A percentile compares a stretch with the other conserved stretches of the same genome.
Evolutionary conservation across 2,329 filamentous ascomycete genomes (phyloP).

Genomic region (Claviceps arundinis): DNA sequence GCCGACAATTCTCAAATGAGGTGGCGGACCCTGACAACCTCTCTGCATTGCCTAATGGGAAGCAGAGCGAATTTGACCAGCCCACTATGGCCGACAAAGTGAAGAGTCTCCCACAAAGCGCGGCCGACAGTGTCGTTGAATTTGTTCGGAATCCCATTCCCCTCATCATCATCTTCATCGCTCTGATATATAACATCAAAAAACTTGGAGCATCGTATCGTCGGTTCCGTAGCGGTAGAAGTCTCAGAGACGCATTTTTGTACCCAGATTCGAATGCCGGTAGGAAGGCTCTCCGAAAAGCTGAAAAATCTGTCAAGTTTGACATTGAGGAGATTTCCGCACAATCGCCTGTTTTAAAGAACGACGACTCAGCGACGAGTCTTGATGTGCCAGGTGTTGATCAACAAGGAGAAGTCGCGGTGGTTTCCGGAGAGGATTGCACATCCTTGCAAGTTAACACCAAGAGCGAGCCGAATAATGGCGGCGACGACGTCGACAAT

Average conservation of each 20-base stretch:
- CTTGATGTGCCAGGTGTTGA: neutral
- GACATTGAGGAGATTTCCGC: neutral
- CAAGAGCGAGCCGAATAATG: neutral
- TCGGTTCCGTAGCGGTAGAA: slow-evolving; percentile 18
- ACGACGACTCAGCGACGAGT: neutral
- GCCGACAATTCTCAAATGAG: slow-evolving; percentile 14
- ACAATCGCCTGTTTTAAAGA: neutral
- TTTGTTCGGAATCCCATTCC: slow-evolving; percentile 43
- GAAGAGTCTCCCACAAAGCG: slow-evolving; percentile 36
- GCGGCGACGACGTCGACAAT: neutral
- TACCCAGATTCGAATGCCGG: slow-evolving; percentile 4
- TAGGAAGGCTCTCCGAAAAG: neutral
- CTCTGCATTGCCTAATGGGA: slow-evolving; percentile 17
- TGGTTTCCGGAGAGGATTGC: neutral
- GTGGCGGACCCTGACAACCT: slow-evolving; percentile 21
- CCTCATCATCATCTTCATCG: slow-evolving; percentile 30
- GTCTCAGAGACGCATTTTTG: slow-evolving; percentile 14
- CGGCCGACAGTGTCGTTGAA: slow-evolving; percentile 36
- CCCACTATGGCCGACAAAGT: slow-evolving; percentile 36
- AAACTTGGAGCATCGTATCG: slow-evolving; percentile 28
- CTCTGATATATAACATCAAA: slow-evolving; percentile 31
- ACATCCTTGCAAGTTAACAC: neutral
- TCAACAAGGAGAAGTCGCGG: neutral
- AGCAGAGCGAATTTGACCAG: slow-evolving; percentile 19
- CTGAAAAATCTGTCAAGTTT: neutral